Evolutionary conservation across 2,329 filamentous ascomycete species (phyloP).

Genomic region (Phaeosphaeriaceae sp.): DNA sequence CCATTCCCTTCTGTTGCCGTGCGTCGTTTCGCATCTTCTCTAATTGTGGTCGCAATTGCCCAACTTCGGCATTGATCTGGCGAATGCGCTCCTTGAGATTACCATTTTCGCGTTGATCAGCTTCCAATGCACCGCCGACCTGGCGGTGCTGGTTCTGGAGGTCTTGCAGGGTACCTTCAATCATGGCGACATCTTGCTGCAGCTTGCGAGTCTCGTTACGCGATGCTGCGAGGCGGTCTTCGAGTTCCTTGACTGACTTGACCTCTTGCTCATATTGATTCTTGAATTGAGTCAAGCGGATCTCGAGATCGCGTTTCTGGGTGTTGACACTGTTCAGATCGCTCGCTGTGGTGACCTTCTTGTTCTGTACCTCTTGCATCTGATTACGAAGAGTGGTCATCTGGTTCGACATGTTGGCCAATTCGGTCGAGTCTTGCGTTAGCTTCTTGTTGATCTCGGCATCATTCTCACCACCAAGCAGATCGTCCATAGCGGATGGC

Average conservation of each 20-base stretch:
- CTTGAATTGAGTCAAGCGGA: slow-evolving; percentile 84
- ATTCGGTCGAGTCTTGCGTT: slow-evolving; percentile 86
- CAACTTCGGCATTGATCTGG: slow-evolving; percentile 80
- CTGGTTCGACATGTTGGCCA: slow-evolving; percentile 96
- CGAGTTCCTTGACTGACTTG: slow-evolving; percentile 80
- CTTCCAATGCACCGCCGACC: slow-evolving; percentile 74
- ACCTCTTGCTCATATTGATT: slow-evolving; percentile 93
- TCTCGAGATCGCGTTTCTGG: slow-evolving; percentile 93
- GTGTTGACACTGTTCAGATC: slow-evolving; percentile 81
- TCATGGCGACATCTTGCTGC: slow-evolving; percentile 80
- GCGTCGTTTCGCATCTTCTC: slow-evolving; percentile 93
- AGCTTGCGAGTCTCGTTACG: slow-evolving; percentile 84
- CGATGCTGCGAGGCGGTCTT: slow-evolving; percentile 80
- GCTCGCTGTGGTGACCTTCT: slow-evolving; percentile 79
- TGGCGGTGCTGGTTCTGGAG: slow-evolving; percentile 83
- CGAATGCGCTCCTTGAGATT: slow-evolving; percentile 87
- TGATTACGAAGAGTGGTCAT: slow-evolving; percentile 89
- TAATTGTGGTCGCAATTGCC: slow-evolving; percentile 84
- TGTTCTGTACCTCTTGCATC: slow-evolving; percentile 89
- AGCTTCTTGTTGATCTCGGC: slow-evolving; percentile 87
- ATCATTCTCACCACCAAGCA: slow-evolving; percentile 83
- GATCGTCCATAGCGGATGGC: slow-evolving; percentile 73
- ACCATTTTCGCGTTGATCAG: slow-evolving; percentile 88
- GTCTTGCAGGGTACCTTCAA: slow-evolving; percentile 83
- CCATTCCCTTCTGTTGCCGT: slow-evolving; percentile 92